Evolutionary conservation across 192 early-diverging fungal species (phyloP).

Genomic region (Coemansia sp.): DNA sequence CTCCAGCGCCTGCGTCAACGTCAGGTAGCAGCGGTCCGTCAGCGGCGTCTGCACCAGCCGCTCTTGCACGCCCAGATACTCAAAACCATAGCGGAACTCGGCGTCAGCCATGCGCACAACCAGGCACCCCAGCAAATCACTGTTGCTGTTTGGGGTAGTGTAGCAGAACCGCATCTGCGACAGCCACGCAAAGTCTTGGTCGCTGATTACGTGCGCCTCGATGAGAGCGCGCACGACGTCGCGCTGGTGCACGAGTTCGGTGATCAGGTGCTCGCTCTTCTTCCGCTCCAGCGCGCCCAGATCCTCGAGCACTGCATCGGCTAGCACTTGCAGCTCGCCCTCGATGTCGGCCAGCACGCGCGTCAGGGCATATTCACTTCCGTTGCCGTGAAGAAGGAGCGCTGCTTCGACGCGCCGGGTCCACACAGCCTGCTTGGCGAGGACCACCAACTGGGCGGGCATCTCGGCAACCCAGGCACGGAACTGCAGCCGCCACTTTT

Average conservation of each 20-base stretch:
- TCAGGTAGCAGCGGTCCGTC: conserved; percentile 99
- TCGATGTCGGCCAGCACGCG: conserved; percentile 65
- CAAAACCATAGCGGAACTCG: conserved; percentile 93
- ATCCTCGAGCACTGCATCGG: conserved; percentile 92
- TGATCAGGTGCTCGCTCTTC: conserved; percentile 98
- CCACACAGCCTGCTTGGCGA: conserved; percentile 91
- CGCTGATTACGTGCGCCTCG: conserved; percentile 49
- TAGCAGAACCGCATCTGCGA: conserved; percentile 97
- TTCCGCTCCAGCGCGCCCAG: conserved; percentile 79
- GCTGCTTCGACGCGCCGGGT: conserved; percentile 85
- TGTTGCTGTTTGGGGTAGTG: conserved; percentile 41
- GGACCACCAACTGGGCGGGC: conserved; percentile 92
- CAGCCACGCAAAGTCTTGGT: conserved; percentile 93
- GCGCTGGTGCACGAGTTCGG: conserved; percentile 98
- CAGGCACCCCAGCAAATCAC: conserved; percentile 75
- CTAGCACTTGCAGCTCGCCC: conserved; percentile 80
- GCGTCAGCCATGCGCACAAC: conserved; percentile 93
- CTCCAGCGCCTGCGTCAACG: conserved; percentile 96
- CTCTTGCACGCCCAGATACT: conserved; percentile 97
- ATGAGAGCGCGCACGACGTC: conserved; percentile 83
- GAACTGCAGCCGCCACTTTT: conserved; percentile 35
- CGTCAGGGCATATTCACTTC: conserved; percentile 62
- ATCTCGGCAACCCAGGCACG: conserved; percentile 86
- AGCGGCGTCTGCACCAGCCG: conserved; percentile 98
- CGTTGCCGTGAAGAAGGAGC: conserved; percentile 48